Base-by-base conservation (phyloP, 176 grass and related monocot genomes). In the Dactylis glomerata region DNA sequence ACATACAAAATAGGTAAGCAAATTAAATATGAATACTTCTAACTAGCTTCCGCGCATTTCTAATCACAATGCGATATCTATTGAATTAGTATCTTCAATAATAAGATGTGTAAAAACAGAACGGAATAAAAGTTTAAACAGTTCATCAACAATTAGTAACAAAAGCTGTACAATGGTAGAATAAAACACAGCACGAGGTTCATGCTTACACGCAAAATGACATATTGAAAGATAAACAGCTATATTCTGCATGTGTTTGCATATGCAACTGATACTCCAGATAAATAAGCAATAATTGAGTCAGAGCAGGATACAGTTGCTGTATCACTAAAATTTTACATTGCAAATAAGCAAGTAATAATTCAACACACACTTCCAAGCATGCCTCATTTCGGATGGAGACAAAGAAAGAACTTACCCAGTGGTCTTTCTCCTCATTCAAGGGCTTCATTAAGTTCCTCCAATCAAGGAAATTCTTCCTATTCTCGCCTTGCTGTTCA, bases 351-450 rank as follows among this genome's bases (percentile, higher is more conserved):
- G 75, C 40, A 78, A 2, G 32, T 12, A 46, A 46, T 50, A 64
- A 63, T 27, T 64, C 14, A 75, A 11, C 58, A 40, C 0, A 22
- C 31, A 75, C 51, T 69, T 86, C 41, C 26, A 86, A 46, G 36
- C 34, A 22, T 7, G 56, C 41, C 41, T 14, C 30, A 81, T 36
- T 71, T 73, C 10, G 28, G 8, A 36, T 1, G 6, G 4, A 47
- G 6, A 52, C 5, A 45, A 34, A 86, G 12, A 56, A 42, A 62
- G 65, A 70, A 59, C 33, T 93, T 89, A 98, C 96, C 96, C 96
- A 98, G 47, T 98, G 96, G 50, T 98, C 96, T 78, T 98, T 98
- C 73, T 98, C 96, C 83, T 98, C 93, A 59, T 84, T 98, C 67
- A 86, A 68, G 42, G 96, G 93, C 86, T 96, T 98, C 66, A 96